Conservation (phyloP, 345 rosid species). For the Alliaria petiolata region DNA sequence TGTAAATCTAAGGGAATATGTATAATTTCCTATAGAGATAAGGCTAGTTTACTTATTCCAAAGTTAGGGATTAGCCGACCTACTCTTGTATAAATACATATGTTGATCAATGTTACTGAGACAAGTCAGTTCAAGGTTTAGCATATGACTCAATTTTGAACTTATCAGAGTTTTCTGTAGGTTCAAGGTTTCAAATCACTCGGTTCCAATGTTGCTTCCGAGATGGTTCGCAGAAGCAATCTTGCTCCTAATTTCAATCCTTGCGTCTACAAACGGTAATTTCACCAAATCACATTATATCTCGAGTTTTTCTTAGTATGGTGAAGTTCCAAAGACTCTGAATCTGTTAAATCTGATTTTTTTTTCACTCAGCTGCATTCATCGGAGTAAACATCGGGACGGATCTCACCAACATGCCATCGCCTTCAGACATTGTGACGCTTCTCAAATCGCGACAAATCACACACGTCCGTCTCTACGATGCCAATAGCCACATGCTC, state of each 20-base stretch:
- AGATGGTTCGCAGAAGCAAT: slow-evolving; percentile 42
- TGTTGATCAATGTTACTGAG: too few species aligned
- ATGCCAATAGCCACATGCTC: slow-evolving; percentile 81
- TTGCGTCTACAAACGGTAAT: slow-evolving; percentile 49
- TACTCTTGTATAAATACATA: too few species aligned
- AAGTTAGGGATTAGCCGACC: too few species aligned
- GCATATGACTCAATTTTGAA: neutral
- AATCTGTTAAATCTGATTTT: neutral
- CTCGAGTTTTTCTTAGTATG: neutral
- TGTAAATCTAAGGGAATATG: too few species aligned
- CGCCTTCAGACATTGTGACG: slow-evolving; percentile 59
- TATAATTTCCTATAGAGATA: too few species aligned
- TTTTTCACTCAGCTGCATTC: slow-evolving; percentile 62
- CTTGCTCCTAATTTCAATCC: slow-evolving; percentile 43
- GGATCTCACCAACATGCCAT: slow-evolving; percentile 65
- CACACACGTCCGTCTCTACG: slow-evolving; percentile 81
- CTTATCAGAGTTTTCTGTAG: slow-evolving; percentile 8
- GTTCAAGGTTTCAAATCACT: slow-evolving; percentile 19
- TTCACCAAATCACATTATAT: neutral
- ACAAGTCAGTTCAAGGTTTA: too few species aligned
- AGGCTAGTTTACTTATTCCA: too few species aligned
- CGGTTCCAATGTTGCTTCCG: slow-evolving; percentile 57
- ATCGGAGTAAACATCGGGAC: slow-evolving; percentile 88
- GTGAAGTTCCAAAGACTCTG: neutral
- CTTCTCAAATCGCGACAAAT: slow-evolving; percentile 60